Conservation (phyloP, 2,329 filamentous ascomycete genomes). For the Aspergillus eucalypticola region DNA sequence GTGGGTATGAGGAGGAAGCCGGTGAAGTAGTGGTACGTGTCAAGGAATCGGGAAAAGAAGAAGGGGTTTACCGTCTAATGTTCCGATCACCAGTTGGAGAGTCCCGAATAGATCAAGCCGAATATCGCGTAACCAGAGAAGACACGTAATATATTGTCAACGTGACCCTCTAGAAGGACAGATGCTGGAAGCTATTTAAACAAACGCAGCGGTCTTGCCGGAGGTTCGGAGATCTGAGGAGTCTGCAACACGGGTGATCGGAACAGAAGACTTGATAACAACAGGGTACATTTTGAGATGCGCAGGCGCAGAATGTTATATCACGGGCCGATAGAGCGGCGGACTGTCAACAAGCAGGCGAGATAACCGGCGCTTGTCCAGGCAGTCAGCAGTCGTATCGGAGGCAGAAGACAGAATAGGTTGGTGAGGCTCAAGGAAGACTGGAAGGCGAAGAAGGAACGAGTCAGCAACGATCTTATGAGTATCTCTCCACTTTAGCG, state of each 20-base stretch:
- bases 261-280: slow-evolving; percentile 33
- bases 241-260: slow-evolving; percentile 41
- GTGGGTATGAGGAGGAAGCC: background rate
- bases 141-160: slow-evolving; percentile 18
- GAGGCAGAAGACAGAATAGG: slow-evolving; percentile 12
- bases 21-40: slow-evolving; percentile 10
- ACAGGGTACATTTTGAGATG: slow-evolving; percentile 44
- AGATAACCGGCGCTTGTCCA: slow-evolving; percentile 27
- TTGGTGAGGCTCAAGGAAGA: slow-evolving; percentile 19
- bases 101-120: slow-evolving; percentile 25
- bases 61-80: slow-evolving; percentile 20
- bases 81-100: slow-evolving; percentile 31
- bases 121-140: slow-evolving; percentile 16
- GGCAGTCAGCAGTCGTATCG: slow-evolving; percentile 29
- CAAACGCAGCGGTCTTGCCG: slow-evolving; percentile 27
- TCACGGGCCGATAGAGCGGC: slow-evolving; percentile 32
- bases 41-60: slow-evolving; percentile 9
- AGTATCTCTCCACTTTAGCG: slow-evolving; percentile 15
- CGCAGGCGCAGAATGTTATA: slow-evolving; percentile 21
- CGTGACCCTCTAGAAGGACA: slow-evolving; percentile 21
- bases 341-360: slow-evolving; percentile 38
- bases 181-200: slow-evolving; percentile 25
- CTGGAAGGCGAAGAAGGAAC: slow-evolving; percentile 18
- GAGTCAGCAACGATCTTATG: slow-evolving; percentile 20
- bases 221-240: slow-evolving; percentile 35